Base-by-base conservation (phyloP, 495 filamentous ascomycete species). In the Aspergillus affinis region DNA sequence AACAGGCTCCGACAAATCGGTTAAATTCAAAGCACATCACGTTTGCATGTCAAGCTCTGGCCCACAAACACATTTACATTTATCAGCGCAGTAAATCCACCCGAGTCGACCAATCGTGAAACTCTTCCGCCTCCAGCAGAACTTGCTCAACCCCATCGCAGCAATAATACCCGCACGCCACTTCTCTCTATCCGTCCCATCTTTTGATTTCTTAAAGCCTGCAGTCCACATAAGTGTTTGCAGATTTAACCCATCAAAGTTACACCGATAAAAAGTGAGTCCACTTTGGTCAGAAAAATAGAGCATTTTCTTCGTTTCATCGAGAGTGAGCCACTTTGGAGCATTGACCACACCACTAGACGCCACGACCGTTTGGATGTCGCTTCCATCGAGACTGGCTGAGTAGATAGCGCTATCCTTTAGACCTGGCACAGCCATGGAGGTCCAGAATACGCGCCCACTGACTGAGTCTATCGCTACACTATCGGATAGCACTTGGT, bases 91-190 rank as follows among this genome's bases (percentile, higher is more conserved):
- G 62, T 79, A 75, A 45, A 82, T 76, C 15, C 71, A 63, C 3
- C 79, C 78, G 49, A 72, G 54, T 2, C 47, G 51, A 5, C 65
- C 72, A 57, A 80, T 80, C 9, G 68, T 65, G 12, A 61, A 64
- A 0, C 79, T 78, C 62, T 81, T 81, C 54, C 80, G 79, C 4
- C 78, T 77, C 78, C 78, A 81, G 65, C 74, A 80, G n/a, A 82
- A 53, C 51, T 76, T 72, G 4, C 68, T 67, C 8, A 61, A 57
- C 1, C 58, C 51, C 9, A 59, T 54, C 18, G 65, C 63, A 30
- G 81, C 61, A 3, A 67, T 61, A 20, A 82, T 72, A 12, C 79
- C 79, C 26, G 80, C 77, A 60, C 73, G 77, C 77, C 78, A 81
- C 0, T 77, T 69, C 18, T 41, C 20, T 17, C 55, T 0, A 44